Conservation (phyloP, 2,329 filamentous ascomycete species). For the Pseudogymnoascus sp. region DNA sequence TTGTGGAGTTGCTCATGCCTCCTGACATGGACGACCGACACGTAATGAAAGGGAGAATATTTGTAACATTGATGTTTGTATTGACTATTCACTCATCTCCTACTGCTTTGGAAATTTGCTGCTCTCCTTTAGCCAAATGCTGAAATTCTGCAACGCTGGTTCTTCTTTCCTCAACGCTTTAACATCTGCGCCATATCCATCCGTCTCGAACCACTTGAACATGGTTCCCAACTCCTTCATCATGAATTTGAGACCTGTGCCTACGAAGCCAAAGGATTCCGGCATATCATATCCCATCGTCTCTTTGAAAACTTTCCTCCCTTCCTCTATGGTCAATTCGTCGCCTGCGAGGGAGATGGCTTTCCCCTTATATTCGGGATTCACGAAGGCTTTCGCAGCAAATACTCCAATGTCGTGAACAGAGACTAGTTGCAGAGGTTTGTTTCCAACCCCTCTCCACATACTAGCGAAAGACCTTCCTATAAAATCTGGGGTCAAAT, state of each 20-base stretch:
- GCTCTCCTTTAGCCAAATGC: conserved; percentile 16
- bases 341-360: conserved; percentile 34
- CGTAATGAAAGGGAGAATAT: too few relatives aligned
- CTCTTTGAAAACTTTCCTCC: conserved; percentile 26
- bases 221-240: conserved; percentile 29
- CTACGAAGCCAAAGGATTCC: conserved; percentile 25
- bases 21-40: not conserved
- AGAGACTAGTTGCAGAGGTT: conserved; percentile 30
- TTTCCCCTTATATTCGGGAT: conserved; percentile 27
- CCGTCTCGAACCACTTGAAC: conserved; percentile 31
- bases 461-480: conserved; percentile 27
- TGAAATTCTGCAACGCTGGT: conserved; percentile 15
- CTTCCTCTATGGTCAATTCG: conserved; percentile 30
- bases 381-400: conserved; percentile 29
- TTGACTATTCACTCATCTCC: not conserved
- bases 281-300: conserved; percentile 26
- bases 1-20: not conserved
- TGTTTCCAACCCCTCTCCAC: conserved; percentile 27
- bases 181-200: conserved; percentile 31
- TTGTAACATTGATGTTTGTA: too few relatives aligned
- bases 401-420: conserved; percentile 33
- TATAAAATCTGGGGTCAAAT: conserved; percentile 26
- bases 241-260: conserved; percentile 22
- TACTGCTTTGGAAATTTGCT: conserved; percentile 12
- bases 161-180: conserved; percentile 14